phyloP scores from a whole-genome alignment of 2,329 filamentous ascomycete genomes.

The Cladosporium oxysporum region DNA sequence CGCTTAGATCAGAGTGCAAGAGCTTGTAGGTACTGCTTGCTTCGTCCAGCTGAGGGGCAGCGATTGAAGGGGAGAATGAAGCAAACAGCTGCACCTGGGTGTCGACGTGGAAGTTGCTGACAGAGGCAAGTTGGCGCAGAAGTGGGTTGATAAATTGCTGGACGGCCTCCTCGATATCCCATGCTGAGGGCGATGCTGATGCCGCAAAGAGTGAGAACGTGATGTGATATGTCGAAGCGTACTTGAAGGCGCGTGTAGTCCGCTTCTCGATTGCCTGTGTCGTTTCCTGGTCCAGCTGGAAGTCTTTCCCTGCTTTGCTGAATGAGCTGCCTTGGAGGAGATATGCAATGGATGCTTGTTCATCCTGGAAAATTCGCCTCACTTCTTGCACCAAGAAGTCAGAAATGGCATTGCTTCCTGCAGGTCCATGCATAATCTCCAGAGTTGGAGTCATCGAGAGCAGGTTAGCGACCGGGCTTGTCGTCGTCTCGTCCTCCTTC shows the following conservation, averaged over 20 bases:
- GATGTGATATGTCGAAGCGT: slow-evolving; percentile 89
- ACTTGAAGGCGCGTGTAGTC: slow-evolving; percentile 82
- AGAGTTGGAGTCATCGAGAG: slow-evolving; percentile 15
- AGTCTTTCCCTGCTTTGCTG: slow-evolving; percentile 25
- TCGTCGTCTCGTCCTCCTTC: neutral
- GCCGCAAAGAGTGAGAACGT: slow-evolving; percentile 94
- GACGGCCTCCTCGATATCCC: slow-evolving; percentile 85
- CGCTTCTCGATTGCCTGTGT: slow-evolving; percentile 60
- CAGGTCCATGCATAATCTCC: neutral
- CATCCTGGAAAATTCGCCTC: slow-evolving; percentile 77
- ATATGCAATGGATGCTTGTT: slow-evolving; percentile 72
- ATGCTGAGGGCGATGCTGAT: slow-evolving; percentile 74
- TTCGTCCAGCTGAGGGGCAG: slow-evolving; percentile 57
- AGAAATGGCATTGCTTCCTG: slow-evolving; percentile 64
- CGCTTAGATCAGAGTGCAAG: slow-evolving; percentile 82
- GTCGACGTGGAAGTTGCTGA: slow-evolving; percentile 94
- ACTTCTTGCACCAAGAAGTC: slow-evolving; percentile 78
- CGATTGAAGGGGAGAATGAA: slow-evolving; percentile 63
- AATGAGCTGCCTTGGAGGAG: slow-evolving; percentile 34
- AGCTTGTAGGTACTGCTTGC: slow-evolving; percentile 64
- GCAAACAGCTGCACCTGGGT: slow-evolving; percentile 96
- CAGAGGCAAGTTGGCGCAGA: slow-evolving; percentile 73
- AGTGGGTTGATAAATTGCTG: slow-evolving; percentile 80
- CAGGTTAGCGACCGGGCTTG: neutral
- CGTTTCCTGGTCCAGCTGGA: slow-evolving; percentile 31